Evolutionary conservation across 371 early-diverging fungal species (phyloP).

Genomic region (Apophysomyces elegans): DNA sequence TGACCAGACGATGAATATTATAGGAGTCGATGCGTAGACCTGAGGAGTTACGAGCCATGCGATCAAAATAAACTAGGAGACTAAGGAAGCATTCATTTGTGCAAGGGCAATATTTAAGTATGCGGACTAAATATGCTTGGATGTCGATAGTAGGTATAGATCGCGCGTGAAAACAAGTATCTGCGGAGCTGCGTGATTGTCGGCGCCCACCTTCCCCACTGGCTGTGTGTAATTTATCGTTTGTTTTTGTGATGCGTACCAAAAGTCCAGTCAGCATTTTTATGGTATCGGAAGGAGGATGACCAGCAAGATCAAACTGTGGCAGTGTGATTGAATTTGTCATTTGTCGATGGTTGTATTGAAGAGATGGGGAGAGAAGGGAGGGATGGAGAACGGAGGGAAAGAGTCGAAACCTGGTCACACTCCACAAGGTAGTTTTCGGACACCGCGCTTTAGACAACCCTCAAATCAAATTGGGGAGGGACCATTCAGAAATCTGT

Average conservation of each 20-base stretch:
- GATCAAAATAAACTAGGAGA: slow-evolving; percentile 77
- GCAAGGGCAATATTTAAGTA: slow-evolving; percentile 86
- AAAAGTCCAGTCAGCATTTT: slow-evolving; percentile 44
- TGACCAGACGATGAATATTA: slow-evolving; percentile 84
- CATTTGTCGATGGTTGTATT: slow-evolving; percentile 11
- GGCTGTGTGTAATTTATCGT: slow-evolving; percentile 35
- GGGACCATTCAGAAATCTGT: too few species aligned
- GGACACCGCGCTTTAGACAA: too few species aligned
- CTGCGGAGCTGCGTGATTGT: slow-evolving; percentile 11
- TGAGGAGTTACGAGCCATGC: slow-evolving; percentile 50
- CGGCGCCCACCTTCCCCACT: background rate
- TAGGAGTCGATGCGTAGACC: slow-evolving; percentile 75
- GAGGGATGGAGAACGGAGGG: slow-evolving; percentile 7
- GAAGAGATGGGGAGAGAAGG: slow-evolving; percentile 5
- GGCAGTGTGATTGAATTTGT: slow-evolving; percentile 16
- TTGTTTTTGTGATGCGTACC: slow-evolving; percentile 48
- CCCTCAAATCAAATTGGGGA: too few species aligned
- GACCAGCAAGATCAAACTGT: slow-evolving; percentile 45
- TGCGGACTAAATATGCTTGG: slow-evolving; percentile 70
- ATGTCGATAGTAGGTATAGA: slow-evolving; percentile 72
- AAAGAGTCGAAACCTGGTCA: slow-evolving; percentile 4
- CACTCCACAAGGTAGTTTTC: too few species aligned
- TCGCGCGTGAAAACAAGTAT: slow-evolving; percentile 66
- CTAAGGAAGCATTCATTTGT: slow-evolving; percentile 79
- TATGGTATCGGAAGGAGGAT: slow-evolving; percentile 47